Percentiles rank a stretch among this genome's conserved stretches.
phyloP scores from a whole-genome alignment of 2,329 filamentous ascomycete genomes.

The Chrysosporium keratinophilum region DNA sequence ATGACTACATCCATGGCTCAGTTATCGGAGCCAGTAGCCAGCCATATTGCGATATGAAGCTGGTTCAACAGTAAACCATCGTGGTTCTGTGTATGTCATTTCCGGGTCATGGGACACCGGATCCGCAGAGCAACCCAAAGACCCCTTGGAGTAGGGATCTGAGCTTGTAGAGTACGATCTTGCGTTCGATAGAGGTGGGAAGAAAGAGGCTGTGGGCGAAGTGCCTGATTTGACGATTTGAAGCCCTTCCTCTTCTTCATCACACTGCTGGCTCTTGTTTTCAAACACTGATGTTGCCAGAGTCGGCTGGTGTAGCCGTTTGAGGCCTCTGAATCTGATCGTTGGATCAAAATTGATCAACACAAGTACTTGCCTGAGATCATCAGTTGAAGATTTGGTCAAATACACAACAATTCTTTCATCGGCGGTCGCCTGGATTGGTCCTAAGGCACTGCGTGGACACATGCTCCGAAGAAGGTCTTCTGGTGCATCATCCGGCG shows the following conservation, averaged over 20 bases:
- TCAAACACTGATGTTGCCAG: not conserved
- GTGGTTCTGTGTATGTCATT: not conserved
- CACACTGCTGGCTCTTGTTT: not conserved
- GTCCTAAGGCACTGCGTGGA: constrained; percentile 26
- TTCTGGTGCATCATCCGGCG: constrained; percentile 29
- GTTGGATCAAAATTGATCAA: constrained; percentile 18
- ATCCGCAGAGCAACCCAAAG: not conserved
- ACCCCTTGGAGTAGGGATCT: constrained; percentile 7
- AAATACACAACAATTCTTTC: constrained; percentile 17
- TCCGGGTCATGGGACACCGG: not conserved
- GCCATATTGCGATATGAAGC: constrained; percentile 15
- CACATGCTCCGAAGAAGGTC: constrained; percentile 33
- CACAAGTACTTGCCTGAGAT: constrained; percentile 13
- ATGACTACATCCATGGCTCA: not conserved
- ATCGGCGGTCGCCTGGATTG: constrained; percentile 15
- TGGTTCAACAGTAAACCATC: constrained; percentile 15
- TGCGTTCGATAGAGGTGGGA: not conserved
- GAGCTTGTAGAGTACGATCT: constrained; percentile 7
- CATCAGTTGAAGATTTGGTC: constrained; percentile 9
- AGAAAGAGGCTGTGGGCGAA: not conserved
- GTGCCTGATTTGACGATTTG: not conserved
- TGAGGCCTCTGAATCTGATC: constrained; percentile 14
- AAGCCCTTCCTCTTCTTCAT: not conserved
- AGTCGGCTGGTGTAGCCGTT: constrained; percentile 1
- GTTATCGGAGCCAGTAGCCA: constrained; percentile 18